These are phyloP conservation scores for Arabidopsis lyrata DNA, from an alignment of 441 rosid species.

Conservation along the genomic window DNA sequence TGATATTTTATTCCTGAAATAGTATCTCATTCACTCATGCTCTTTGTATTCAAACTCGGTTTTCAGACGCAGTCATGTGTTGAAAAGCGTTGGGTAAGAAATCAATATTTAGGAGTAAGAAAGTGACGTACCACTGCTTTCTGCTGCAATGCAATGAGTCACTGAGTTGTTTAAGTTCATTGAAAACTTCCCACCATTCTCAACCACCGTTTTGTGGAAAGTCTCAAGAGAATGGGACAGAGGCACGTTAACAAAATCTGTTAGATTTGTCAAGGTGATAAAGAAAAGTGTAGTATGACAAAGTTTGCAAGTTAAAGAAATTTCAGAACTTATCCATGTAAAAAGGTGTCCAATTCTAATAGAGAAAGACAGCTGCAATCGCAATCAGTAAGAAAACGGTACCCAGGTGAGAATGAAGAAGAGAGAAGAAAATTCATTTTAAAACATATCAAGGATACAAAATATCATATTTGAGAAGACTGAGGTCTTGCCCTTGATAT, in stretches of 20 bases:
- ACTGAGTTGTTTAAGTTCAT: constrained; percentile 93
- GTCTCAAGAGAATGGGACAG: constrained; percentile 64
- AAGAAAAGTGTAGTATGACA: constrained; percentile 10
- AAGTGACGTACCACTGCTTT: constrained; percentile 78
- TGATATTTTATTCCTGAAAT: constrained; percentile 86
- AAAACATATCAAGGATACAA: constrained; percentile 73
- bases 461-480: constrained; percentile 86
- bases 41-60: background rate
- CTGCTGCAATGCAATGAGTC: constrained; percentile 93
- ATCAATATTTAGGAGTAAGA: constrained; percentile 33
- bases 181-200: constrained; percentile 96
- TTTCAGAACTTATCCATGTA: constrained; percentile 24
- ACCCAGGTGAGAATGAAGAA: background rate
- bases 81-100: constrained; percentile 10
- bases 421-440: background rate
- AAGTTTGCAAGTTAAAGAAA: constrained; percentile 6
- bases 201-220: constrained; percentile 88
- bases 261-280: constrained; percentile 56
- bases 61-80: constrained; percentile 12
- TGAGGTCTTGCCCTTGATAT: constrained; percentile 74
- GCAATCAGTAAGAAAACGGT: constrained; percentile 12
- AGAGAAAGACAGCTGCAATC: constrained; percentile 18
- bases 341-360: background rate
- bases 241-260: constrained; percentile 89
- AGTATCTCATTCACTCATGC: constrained; percentile 28